These are phyloP conservation scores for Tylopilus rubrobrunneus DNA, from an alignment of 768 basidiomycete genomes.

Conservation along the genomic window DNA sequence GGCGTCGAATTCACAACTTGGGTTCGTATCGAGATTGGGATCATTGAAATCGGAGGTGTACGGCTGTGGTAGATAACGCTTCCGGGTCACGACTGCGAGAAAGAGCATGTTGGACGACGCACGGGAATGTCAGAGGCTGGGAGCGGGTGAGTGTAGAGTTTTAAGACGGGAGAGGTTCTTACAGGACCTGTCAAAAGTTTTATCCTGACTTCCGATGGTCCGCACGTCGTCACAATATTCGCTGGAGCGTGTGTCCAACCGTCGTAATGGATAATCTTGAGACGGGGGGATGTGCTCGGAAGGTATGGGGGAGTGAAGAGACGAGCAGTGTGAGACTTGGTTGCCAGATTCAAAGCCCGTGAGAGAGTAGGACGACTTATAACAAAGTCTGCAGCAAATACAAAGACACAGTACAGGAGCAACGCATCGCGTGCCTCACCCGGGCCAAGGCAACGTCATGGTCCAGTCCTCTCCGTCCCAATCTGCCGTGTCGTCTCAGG, in stretches of 20 bases:
- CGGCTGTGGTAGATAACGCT: not conserved
- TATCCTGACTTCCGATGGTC: too few species aligned
- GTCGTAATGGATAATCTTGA: too few species aligned
- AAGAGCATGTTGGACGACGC: conserved; percentile 1
- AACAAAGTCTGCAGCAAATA: not conserved
- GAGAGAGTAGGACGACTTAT: too few species aligned
- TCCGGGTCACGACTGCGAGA: not conserved
- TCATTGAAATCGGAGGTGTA: conserved; percentile 17
- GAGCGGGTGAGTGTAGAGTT: not conserved
- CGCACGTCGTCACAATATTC: too few species aligned
- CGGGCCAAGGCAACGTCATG: conserved; percentile 48
- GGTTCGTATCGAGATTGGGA: conserved; percentile 24
- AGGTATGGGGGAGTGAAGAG: too few species aligned
- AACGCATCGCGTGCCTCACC: conserved; percentile 31
- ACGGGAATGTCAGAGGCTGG: conserved; percentile 20
- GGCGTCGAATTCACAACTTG: conserved; percentile 37
- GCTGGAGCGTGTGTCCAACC: too few species aligned
- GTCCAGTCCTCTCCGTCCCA: conserved; percentile 62
- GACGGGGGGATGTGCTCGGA: too few species aligned
- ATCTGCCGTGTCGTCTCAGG: conserved; percentile 86
- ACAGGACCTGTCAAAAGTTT: too few species aligned
- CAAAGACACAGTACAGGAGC: not conserved
- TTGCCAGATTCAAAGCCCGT: too few species aligned
- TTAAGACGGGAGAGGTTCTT: not conserved
- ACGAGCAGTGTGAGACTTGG: too few species aligned